Evolutionary conservation across 441 rosid species (phyloP), one percentile per base, ranked within the genome.

Genomic region (Croton laevigatus): DNA sequence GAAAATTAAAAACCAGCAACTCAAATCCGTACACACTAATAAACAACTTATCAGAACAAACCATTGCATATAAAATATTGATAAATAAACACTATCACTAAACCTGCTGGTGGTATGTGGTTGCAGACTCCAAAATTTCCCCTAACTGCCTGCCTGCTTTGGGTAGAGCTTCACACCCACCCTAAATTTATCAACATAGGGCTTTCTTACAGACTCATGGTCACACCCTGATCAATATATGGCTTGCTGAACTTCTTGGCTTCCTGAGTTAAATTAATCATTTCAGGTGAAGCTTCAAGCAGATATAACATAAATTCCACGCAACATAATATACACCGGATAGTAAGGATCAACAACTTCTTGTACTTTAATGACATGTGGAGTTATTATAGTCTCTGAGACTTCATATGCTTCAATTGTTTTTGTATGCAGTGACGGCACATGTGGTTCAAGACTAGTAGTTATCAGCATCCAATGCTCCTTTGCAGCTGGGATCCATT

Each of bases 171-270:
- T 94, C 84, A 88, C 53, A 65, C 81, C 86, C 77, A 88, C 79
- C 70, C 83, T 81, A 62, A 82, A 86, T 70, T 84, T 91, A 69
- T 90, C 94, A 69, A 89, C 89, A 77, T 93, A 97, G 77, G 99
- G 98, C 72, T 91, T 93, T 70, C 94, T 80, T 52, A 85, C 81
- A 8, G 1, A 27, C 32, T 27, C 32, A 27, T 27, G 32, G 2
- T 81, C 62, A 93, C 98, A 67, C 88, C 86, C 73, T 89, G 93
- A 73, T 93, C 96, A 32, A 93, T 80, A 53, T 90, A 88, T 32
- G 97, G 97, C 85, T 90, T 90, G 77, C 94, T 88, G 62, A 90
- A 82, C 86, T 82, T 91, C 84, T 85, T 93, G 23, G 89, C 96
- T 78, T 88, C 91, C 99, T 96, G 83, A 22, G 40, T 71, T 59